Percentiles rank a stretch among this genome's conserved stretches.
These are phyloP conservation scores for Annulohypoxylon stygium DNA, from an alignment of 495 filamentous ascomycete species.

Conservation along the genomic window DNA sequence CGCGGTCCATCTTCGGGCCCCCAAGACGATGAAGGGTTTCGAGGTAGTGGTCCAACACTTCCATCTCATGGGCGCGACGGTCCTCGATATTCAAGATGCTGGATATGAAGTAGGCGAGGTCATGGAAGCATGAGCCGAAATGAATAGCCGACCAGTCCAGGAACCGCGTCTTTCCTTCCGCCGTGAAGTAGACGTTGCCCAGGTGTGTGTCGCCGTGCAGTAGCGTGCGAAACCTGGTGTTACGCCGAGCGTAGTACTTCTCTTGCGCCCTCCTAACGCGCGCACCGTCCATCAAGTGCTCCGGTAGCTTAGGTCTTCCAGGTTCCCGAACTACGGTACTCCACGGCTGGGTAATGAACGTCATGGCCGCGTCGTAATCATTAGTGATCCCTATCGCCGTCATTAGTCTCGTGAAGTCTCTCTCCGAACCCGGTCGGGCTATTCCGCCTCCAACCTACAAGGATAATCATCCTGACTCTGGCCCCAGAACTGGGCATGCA, in stretches of 20 bases:
- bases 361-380: slow-evolving; percentile 43
- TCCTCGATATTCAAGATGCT: slow-evolving; percentile 51
- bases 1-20: slow-evolving; percentile 39
- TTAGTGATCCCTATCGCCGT: slow-evolving; percentile 34
- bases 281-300: slow-evolving; percentile 44
- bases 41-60: slow-evolving; percentile 52
- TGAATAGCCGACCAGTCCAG: slow-evolving; percentile 56
- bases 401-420: neutral
- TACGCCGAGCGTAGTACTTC: slow-evolving; percentile 49
- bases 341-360: slow-evolving; percentile 43
- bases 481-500: slow-evolving; percentile 57
- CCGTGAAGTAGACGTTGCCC: slow-evolving; percentile 43
- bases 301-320: slow-evolving; percentile 46
- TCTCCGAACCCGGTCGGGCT: neutral
- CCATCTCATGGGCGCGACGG: slow-evolving; percentile 50
- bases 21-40: slow-evolving; percentile 43
- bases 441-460: slow-evolving; percentile 39
- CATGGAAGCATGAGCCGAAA: slow-evolving; percentile 53
- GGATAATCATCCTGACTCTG: slow-evolving; percentile 47
- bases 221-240: slow-evolving; percentile 49
- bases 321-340: slow-evolving; percentile 42
- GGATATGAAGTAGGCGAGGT: slow-evolving; percentile 53
- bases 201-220: slow-evolving; percentile 55
- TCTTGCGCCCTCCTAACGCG: slow-evolving; percentile 48
- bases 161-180: slow-evolving; percentile 49